These are phyloP conservation scores for Thielaviopsis populi DNA, from an alignment of 2,329 filamentous ascomycete genomes.

Conservation along the genomic window DNA sequence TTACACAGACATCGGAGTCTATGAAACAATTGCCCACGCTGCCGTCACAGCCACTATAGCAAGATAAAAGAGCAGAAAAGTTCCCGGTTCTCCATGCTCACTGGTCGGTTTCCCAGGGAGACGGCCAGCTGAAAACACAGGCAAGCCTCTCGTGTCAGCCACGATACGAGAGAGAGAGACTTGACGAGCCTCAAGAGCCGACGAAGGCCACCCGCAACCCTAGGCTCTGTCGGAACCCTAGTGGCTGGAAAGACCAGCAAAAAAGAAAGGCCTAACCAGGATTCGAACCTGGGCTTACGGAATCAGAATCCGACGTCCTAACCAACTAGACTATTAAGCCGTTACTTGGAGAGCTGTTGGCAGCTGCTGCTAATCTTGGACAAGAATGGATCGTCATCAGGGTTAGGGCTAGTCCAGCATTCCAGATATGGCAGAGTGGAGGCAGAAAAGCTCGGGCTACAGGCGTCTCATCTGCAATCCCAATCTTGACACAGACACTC, in stretches of 20 bases:
- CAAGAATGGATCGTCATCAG: constrained; percentile 42
- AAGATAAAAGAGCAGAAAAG: neutral
- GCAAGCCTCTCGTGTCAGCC: neutral
- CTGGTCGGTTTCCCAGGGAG: neutral
- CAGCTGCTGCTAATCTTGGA: neutral
- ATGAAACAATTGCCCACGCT: neutral
- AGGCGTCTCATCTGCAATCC: constrained; percentile 31
- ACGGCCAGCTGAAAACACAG: neutral
- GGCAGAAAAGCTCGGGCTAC: constrained; percentile 50
- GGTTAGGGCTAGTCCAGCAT: neutral
- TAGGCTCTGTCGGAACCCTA: neutral
- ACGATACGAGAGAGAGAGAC: neutral
- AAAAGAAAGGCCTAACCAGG: constrained; percentile 14
- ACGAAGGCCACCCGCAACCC: neutral
- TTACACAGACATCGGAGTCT: neutral
- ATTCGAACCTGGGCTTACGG: constrained; percentile 17
- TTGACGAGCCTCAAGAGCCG: neutral
- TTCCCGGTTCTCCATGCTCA: neutral
- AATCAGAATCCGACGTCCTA: constrained; percentile 17
- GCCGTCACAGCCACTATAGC: neutral
- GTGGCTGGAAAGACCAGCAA: neutral
- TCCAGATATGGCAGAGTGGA: neutral
- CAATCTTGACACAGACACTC: constrained; percentile 32
- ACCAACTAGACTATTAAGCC: constrained; percentile 17
- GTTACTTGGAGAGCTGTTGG: neutral